phyloP scores from a whole-genome alignment of 2,329 filamentous ascomycete species.

The Verticillium klebahnii region DNA sequence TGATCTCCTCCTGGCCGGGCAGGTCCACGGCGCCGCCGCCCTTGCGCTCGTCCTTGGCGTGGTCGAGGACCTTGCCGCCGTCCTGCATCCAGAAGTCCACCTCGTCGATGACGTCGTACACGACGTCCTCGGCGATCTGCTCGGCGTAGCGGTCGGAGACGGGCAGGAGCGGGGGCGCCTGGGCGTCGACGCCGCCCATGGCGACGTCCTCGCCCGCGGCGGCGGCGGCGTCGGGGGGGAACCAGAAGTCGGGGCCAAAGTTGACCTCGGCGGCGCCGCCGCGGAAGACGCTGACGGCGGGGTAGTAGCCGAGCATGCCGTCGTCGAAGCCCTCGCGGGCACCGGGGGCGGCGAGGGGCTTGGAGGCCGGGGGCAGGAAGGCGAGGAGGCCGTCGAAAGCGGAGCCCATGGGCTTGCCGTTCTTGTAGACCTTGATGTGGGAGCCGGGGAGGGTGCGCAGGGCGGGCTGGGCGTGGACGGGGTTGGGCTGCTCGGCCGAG shows the following conservation, averaged over 20 bases:
- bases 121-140: conserved; percentile 89
- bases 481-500: conserved; percentile 58
- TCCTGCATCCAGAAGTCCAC: conserved; percentile 84
- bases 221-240: conserved; percentile 62
- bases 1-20: conserved; percentile 53
- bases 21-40: conserved; percentile 39
- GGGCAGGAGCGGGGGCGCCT: conserved; percentile 42
- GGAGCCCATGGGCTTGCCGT: conserved; percentile 79
- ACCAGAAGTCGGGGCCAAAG: conserved; percentile 93
- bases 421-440: conserved; percentile 87
- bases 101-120: conserved; percentile 92
- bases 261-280: conserved; percentile 90
- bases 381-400: conserved; percentile 84
- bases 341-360: conserved; percentile 64
- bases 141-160: conserved; percentile 80
- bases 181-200: background rate
- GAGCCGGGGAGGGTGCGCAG: conserved; percentile 83
- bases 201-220: background rate
- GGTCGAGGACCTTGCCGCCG: conserved; percentile 44
- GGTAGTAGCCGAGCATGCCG: conserved; percentile 92
- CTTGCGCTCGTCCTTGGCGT: conserved; percentile 28
- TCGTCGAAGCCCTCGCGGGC: conserved; percentile 88
- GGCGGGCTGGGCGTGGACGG: conserved; percentile 68
- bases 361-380: conserved; percentile 87
- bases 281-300: conserved; percentile 85